Evolutionary conservation across 2,329 filamentous ascomycete species (phyloP).

Genomic region (Pseudopyricularia cyperi): DNA sequence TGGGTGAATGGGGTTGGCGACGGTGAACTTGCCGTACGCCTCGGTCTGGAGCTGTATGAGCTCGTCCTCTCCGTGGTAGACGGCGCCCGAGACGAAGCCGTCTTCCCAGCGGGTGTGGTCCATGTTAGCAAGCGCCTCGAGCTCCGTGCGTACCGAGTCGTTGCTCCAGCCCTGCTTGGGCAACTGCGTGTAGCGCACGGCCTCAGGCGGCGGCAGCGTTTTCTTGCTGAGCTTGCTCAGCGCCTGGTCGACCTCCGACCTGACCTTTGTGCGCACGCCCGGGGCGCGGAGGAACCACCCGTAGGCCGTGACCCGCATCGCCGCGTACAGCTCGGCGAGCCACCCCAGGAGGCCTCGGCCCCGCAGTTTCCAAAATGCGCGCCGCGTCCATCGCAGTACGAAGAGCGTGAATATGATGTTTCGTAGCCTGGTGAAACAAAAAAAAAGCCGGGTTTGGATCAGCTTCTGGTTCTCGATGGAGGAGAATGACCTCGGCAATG

Average conservation of each 20-base stretch:
- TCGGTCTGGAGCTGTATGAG: conserved; percentile 78
- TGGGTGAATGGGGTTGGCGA: conserved; percentile 92
- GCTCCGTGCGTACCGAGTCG: conserved; percentile 67
- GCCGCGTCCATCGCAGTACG: conserved; percentile 69
- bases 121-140: conserved; percentile 68
- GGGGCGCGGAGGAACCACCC: conserved; percentile 76
- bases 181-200: conserved; percentile 61
- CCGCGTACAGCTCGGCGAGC: conserved; percentile 58
- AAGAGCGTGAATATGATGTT: conserved; percentile 87
- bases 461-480: too few species aligned
- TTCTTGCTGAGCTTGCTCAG: conserved; percentile 72
- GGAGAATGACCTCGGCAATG: too few species aligned
- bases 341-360: conserved; percentile 81
- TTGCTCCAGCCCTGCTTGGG: conserved; percentile 74
- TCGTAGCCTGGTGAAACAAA: conserved; percentile 66
- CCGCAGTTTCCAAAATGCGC: conserved; percentile 69
- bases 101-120: conserved; percentile 97
- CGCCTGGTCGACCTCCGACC: conserved; percentile 70
- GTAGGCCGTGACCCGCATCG: conserved; percentile 62
- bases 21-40: conserved; percentile 87
- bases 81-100: conserved; percentile 83
- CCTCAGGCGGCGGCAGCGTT: conserved; percentile 55
- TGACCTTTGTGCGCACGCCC: conserved; percentile 74
- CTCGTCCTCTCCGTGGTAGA: conserved; percentile 85
- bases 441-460: too few species aligned